Conservation (phyloP, 2,329 filamentous ascomycete species). For the Fusarium sp. region DNA sequence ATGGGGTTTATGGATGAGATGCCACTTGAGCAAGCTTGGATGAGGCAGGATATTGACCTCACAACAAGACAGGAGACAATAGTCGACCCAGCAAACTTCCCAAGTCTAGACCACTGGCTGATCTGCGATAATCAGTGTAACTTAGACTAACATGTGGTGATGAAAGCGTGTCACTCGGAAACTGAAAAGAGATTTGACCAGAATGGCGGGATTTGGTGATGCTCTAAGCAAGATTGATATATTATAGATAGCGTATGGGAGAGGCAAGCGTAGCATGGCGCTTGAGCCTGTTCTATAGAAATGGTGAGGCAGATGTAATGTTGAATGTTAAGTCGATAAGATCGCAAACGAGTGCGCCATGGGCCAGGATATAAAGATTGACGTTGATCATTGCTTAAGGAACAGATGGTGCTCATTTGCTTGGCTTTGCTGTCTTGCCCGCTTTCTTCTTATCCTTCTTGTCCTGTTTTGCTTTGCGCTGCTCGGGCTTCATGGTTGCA, state of each 20-base stretch:
- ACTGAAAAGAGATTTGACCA: background rate
- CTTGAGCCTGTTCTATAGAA: background rate
- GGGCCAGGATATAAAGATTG: background rate
- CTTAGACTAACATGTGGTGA: background rate
- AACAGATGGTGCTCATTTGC: background rate
- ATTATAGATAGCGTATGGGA: constrained; percentile 24
- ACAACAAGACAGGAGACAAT: background rate
- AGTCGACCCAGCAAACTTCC: constrained; percentile 17
- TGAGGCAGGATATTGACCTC: background rate
- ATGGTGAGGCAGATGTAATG: background rate
- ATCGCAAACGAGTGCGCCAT: background rate
- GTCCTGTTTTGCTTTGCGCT: constrained; percentile 64
- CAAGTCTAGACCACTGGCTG: constrained; percentile 36
- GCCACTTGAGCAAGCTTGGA: background rate
- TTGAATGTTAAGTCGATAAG: background rate
- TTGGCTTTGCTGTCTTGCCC: constrained; percentile 37
- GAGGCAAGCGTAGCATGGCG: background rate
- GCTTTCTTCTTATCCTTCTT: constrained; percentile 57
- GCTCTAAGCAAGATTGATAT: constrained; percentile 9
- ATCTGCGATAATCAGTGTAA: background rate
- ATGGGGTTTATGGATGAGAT: background rate
- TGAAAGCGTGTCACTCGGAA: background rate
- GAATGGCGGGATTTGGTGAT: background rate
- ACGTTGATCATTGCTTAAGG: background rate
- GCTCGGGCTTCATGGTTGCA: constrained; percentile 69